Conservation (phyloP, 140 eudicot species). For the Eryngium alpinum region DNA sequence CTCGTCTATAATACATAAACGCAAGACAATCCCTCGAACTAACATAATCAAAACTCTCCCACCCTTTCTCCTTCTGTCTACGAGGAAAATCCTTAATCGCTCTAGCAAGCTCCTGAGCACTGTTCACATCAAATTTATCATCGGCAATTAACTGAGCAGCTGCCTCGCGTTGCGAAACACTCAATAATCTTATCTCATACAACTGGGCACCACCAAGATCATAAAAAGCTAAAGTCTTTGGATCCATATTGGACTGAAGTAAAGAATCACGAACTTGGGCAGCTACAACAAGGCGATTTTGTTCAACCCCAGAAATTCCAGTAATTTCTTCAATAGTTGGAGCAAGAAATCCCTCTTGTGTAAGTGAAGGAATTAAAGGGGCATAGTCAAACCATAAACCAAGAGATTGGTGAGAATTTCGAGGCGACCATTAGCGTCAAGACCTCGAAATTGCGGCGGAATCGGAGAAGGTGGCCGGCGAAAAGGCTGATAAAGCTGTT, state of each 20-base stretch:
- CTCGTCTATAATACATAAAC: slow-evolving; percentile 61
- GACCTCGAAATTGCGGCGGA: slow-evolving; percentile 52
- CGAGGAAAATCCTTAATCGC: slow-evolving; percentile 70
- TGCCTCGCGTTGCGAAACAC: slow-evolving; percentile 39
- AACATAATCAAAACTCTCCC: slow-evolving; percentile 48
- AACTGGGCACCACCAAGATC: slow-evolving; percentile 54
- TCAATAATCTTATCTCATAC: slow-evolving; percentile 59
- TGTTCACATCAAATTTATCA: slow-evolving; percentile 31
- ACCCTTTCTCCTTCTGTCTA: slow-evolving; percentile 59
- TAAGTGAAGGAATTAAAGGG: slow-evolving; percentile 48
- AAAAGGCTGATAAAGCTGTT: slow-evolving; percentile 68
- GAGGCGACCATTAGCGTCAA: slow-evolving; percentile 49
- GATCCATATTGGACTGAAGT: slow-evolving; percentile 32
- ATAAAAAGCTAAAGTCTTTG: slow-evolving; percentile 36
- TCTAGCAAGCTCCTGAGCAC: slow-evolving; percentile 51
- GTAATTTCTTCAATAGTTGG: slow-evolving; percentile 65
- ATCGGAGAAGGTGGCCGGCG: slow-evolving; percentile 70
- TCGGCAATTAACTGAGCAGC: slow-evolving; percentile 39
- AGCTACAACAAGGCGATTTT: slow-evolving; percentile 58
- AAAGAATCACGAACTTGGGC: slow-evolving; percentile 62
- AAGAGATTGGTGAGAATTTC: slow-evolving; percentile 57
- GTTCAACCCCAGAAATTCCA: slow-evolving; percentile 60
- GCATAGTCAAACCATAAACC: slow-evolving; percentile 80
- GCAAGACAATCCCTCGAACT: slow-evolving; percentile 62
- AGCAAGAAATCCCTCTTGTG: slow-evolving; percentile 50